Conservation (phyloP, 2,329 filamentous ascomycete species). For the Leptodontidium sp. region DNA sequence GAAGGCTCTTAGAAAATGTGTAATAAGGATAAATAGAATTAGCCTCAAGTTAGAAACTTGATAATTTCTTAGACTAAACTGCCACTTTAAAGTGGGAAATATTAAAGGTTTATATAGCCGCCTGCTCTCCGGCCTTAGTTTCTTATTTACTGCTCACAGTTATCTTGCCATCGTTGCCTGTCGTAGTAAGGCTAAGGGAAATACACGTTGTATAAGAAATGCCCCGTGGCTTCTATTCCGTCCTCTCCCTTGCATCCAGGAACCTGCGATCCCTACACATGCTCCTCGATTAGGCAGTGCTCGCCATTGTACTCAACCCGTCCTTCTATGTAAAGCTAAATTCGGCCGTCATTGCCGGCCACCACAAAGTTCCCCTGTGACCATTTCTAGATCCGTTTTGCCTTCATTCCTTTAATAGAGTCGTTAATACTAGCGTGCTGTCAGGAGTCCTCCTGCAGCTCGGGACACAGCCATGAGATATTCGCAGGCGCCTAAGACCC, state of each 20-base stretch:
- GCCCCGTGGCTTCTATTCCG: no score
- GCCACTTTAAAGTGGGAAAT: neutral
- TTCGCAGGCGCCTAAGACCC: conserved; percentile 2
- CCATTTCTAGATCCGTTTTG: neutral
- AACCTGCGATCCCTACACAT: neutral
- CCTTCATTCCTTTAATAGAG: neutral
- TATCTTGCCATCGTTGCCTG: no score
- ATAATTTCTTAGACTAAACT: neutral
- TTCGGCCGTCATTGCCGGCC: neutral
- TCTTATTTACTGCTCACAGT: no score
- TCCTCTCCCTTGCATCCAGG: neutral
- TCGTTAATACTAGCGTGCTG: neutral
- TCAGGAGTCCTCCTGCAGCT: neutral
- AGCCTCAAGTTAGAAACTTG: neutral
- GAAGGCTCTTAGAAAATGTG: neutral
- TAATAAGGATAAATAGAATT: neutral
- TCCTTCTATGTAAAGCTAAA: no score
- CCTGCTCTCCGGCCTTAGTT: no score
- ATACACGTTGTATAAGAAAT: no score
- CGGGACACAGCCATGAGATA: neutral
- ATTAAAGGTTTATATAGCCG: neutral
- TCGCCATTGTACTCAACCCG: no score
- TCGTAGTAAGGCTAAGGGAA: no score
- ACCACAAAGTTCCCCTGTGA: neutral
- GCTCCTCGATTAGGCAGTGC: no score